phyloP scores from a whole-genome alignment of 345 rosid species.

The Alliaria petiolata region DNA sequence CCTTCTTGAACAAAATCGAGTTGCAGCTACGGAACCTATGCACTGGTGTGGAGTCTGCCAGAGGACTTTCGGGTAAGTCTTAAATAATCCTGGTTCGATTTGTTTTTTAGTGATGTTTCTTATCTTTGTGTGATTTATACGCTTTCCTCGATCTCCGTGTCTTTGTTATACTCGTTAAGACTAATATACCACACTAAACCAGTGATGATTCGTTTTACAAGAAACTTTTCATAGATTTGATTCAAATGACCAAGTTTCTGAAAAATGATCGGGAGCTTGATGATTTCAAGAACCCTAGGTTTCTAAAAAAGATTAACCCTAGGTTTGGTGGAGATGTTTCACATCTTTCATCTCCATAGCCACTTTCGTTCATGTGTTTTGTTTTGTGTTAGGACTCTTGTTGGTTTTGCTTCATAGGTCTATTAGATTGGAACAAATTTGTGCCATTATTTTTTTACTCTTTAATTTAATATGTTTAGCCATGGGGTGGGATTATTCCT shows the following conservation, averaged over 20 bases:
- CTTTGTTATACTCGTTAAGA: slow-evolving; percentile 8
- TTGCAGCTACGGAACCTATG: slow-evolving; percentile 84
- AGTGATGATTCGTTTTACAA: not conserved
- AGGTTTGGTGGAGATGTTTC: slow-evolving; percentile 12
- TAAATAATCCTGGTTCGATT: not conserved
- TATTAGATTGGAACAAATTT: slow-evolving; percentile 22
- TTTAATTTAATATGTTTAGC: slow-evolving; percentile 18
- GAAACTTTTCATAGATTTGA: not conserved
- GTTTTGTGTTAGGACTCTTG: not conserved
- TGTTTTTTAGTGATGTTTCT: too few species aligned
- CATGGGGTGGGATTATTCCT: not conserved
- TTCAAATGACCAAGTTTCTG: slow-evolving; percentile 2
- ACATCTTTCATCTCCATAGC: not conserved
- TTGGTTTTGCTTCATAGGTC: not conserved
- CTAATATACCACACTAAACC: slow-evolving; percentile 18
- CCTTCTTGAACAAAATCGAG: slow-evolving; percentile 81
- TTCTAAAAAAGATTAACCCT: slow-evolving; percentile 19
- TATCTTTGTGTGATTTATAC: not conserved
- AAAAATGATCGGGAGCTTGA: too few species aligned
- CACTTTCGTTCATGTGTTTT: not conserved
- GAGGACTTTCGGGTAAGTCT: slow-evolving; percentile 47
- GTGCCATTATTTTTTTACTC: slow-evolving; percentile 19
- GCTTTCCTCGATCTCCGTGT: slow-evolving; percentile 11
- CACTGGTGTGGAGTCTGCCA: slow-evolving; percentile 47
- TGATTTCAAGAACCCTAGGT: slow-evolving; percentile 23